Conservation (phyloP, 2,329 filamentous ascomycete species). For the Gyromitra esculenta region DNA sequence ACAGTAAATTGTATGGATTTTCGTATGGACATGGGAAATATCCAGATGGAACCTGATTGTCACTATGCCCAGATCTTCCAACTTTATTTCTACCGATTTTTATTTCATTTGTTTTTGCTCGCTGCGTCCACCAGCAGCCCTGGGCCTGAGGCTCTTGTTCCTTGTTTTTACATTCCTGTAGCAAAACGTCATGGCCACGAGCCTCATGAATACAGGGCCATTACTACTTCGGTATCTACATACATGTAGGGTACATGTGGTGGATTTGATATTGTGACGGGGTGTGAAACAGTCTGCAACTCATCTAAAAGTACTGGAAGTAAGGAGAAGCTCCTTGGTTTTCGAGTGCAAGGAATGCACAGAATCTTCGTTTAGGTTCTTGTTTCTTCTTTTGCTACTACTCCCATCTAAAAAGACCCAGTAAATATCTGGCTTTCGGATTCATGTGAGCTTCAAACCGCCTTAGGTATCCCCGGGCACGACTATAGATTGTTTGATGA, state of each 20-base stretch:
- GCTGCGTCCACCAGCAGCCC: background rate
- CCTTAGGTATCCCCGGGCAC: slow-evolving; percentile 12
- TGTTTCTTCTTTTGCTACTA: slow-evolving; percentile 32
- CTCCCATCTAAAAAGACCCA: slow-evolving; percentile 19
- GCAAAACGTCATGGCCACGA: slow-evolving; percentile 50
- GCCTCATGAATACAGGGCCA: slow-evolving; percentile 37
- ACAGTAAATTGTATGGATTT: slow-evolving; percentile 47
- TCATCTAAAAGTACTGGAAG: slow-evolving; percentile 45
- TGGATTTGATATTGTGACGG: slow-evolving; percentile 25
- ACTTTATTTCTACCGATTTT: slow-evolving; percentile 32
- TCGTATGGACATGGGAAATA: slow-evolving; percentile 1
- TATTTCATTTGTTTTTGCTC: slow-evolving; percentile 13
- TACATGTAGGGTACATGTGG: background rate
- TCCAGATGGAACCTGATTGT: slow-evolving; percentile 28
- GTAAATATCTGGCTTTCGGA: slow-evolving; percentile 13
- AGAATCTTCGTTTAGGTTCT: slow-evolving; percentile 45
- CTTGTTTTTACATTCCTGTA: slow-evolving; percentile 47
- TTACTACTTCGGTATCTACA: slow-evolving; percentile 20
- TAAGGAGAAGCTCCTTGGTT: slow-evolving; percentile 30
- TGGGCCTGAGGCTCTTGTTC: slow-evolving; percentile 47
- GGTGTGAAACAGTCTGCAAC: slow-evolving; percentile 26
- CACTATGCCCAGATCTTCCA: slow-evolving; percentile 13
- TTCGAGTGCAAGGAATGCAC: slow-evolving; percentile 29
- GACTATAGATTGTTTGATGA: slow-evolving; percentile 28
- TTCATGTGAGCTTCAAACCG: background rate